Base-by-base conservation (phyloP, 495 filamentous ascomycete species). In the Xylaria cubensis region DNA sequence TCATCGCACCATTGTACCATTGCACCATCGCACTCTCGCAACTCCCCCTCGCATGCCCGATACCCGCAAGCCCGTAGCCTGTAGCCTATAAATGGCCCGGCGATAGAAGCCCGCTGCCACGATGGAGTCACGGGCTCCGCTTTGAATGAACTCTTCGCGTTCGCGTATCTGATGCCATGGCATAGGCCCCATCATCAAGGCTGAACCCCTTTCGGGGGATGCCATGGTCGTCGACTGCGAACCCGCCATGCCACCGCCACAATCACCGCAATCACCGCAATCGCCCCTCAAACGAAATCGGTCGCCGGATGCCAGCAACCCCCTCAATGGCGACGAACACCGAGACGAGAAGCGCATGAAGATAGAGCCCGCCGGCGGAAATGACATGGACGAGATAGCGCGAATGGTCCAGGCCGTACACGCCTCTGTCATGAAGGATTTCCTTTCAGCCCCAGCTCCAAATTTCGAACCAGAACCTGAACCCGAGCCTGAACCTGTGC, bases 301-400 rank as follows among this genome's bases (percentile, higher is more conserved):
- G 66, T 80, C 78, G 29, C 75, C 79, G 7, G 17, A 44, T 19
- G 64, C 29, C 24, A 24, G 21, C 26, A 56, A 34, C n/a, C 77
- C 80, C 10, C 51, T 29, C 36, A 48, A 73, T n/a, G 69, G 70
- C 39, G 77, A 78, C 9, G 75, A 74, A 34, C 15, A 44, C 13
- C 74, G 69, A 59, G 65, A 68, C 34, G 76, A 74, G 19, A 85
- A 84, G 71, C 79, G 82, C n/a, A 67, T 73, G 13, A 83, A 81
- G 69, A 77, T 68, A 36, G 82, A 83, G 39, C 74, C 51, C 15
- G 64, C 75, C 41, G 46, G 74, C 26, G 21, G 26, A 39, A 48
- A 64, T 13, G 70, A 65, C 42, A 73, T 80, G 72, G 77, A 76
- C 42, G 80, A 78, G 34, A 71, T 75, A 58, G 76, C 73, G 13